A percentile compares a stretch with the other conserved stretches of the same genome.
phyloP scores from a whole-genome alignment of 768 basidiomycete genomes.

The Rhizopogon vesiculosus region DNA sequence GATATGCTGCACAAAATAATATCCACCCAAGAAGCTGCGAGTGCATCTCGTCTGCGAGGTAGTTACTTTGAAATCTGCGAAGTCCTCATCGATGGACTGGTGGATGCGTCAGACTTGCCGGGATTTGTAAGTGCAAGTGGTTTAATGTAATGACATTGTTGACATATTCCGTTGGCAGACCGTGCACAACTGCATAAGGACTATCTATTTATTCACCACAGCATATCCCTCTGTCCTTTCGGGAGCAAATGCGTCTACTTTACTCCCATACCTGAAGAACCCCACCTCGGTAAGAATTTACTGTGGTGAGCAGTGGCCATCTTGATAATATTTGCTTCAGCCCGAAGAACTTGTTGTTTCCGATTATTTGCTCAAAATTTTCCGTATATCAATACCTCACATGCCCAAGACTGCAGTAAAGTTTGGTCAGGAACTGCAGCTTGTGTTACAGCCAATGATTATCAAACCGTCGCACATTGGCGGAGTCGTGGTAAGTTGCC shows the following conservation, averaged over 20 bases:
- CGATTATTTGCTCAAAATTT: slow-evolving; percentile 87
- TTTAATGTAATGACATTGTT: not conserved
- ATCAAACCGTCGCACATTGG: slow-evolving; percentile 72
- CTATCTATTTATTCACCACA: slow-evolving; percentile 76
- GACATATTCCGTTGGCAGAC: slow-evolving; percentile 41
- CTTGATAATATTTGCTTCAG: slow-evolving; percentile 32
- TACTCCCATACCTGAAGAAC: slow-evolving; percentile 89
- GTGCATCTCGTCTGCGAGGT: slow-evolving; percentile 49
- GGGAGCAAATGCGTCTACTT: slow-evolving; percentile 73
- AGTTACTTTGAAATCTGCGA: slow-evolving; percentile 84
- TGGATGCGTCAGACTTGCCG: slow-evolving; percentile 78
- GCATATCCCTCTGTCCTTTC: slow-evolving; percentile 86
- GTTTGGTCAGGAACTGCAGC: slow-evolving; percentile 84
- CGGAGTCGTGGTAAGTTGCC: slow-evolving; percentile 52
- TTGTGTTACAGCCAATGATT: slow-evolving; percentile 85
- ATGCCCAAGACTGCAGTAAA: slow-evolving; percentile 88
- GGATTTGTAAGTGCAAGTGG: slow-evolving; percentile 56
- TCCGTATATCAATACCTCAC: slow-evolving; percentile 76
- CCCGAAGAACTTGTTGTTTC: slow-evolving; percentile 78
- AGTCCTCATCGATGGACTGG: slow-evolving; percentile 79
- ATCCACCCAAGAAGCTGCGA: slow-evolving; percentile 56
- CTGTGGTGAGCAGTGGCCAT: not conserved
- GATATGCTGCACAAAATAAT: slow-evolving; percentile 83
- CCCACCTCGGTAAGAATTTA: slow-evolving; percentile 54
- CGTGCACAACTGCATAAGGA: slow-evolving; percentile 78